phyloP scores from a whole-genome alignment of 192 early-diverging fungal genomes.

The Backusella circina region DNA sequence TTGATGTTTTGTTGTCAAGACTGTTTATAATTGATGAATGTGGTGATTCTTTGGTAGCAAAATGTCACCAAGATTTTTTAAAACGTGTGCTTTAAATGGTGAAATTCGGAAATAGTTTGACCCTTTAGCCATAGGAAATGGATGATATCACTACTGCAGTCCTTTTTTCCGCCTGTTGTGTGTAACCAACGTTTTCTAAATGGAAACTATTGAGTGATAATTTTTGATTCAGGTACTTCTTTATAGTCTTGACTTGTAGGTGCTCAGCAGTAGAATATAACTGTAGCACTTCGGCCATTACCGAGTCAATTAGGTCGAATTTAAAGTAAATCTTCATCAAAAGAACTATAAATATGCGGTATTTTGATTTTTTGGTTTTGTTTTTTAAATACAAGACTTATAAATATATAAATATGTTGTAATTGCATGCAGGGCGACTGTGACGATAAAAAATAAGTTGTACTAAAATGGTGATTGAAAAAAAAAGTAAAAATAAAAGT shows the following conservation, averaged over 20 bases:
- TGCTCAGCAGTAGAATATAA: slow-evolving; percentile 1
- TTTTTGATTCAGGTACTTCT: slow-evolving; percentile 1
- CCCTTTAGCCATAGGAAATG: neutral
- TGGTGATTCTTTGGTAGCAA: neutral
- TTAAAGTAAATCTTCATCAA: neutral
- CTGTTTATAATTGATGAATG: neutral
- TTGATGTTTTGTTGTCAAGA: neutral
- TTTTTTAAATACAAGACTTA: neutral
- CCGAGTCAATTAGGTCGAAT: neutral
- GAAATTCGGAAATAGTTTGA: neutral
- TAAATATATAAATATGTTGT: neutral
- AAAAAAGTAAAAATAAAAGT: neutral
- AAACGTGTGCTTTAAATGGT: neutral
- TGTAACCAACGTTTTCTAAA: neutral
- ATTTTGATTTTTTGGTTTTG: neutral
- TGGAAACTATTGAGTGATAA: slow-evolving; percentile 1
- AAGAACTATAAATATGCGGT: neutral
- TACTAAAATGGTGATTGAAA: neutral
- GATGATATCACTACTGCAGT: neutral
- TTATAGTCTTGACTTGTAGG: neutral
- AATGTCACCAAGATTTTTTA: neutral
- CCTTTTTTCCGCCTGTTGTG: neutral
- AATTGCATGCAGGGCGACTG: neutral
- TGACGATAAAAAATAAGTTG: neutral
- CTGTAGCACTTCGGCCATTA: neutral